These are phyloP conservation scores for Houttuynia cordata DNA, from an alignment of 164 flowering plant genomes.

Conservation along the genomic window DNA sequence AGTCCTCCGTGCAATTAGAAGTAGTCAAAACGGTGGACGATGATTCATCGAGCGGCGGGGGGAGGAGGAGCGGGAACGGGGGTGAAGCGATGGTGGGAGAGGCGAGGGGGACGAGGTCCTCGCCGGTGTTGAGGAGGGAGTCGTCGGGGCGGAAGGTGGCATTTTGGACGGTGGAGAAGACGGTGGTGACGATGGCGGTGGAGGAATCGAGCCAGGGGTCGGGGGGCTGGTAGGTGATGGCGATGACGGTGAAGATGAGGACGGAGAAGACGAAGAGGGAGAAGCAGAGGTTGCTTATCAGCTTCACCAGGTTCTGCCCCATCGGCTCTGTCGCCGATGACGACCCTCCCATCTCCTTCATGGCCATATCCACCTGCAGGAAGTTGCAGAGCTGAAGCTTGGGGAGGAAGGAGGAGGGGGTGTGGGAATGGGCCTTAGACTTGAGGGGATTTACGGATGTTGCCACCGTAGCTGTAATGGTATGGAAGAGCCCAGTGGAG, in stretches of 20 bases:
- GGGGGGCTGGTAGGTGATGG: conserved; percentile 92
- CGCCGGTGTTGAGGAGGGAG: conserved; percentile 72
- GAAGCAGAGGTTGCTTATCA: conserved; percentile 80
- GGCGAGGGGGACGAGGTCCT: conserved; percentile 39
- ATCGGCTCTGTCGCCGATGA: conserved; percentile 43
- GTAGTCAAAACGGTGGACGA: neutral
- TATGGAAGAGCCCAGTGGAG: too few species aligned
- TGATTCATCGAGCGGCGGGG: neutral
- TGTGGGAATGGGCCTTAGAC: neutral
- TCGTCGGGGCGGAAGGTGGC: conserved; percentile 66
- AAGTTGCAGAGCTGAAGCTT: neutral
- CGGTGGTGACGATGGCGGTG: conserved; percentile 56
- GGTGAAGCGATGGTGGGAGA: conserved; percentile 4
- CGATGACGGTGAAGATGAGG: conserved; percentile 66
- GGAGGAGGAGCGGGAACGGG: neutral
- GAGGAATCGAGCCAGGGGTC: conserved; percentile 95
- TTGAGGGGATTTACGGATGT: neutral
- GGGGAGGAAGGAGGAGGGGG: neutral
- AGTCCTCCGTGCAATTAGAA: neutral
- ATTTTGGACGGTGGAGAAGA: conserved; percentile 60
- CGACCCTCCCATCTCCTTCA: neutral
- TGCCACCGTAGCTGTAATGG: neutral
- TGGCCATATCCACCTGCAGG: neutral
- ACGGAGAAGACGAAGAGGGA: conserved; percentile 77
- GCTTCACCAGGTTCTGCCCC: conserved; percentile 67